A percentile compares a stretch with the other conserved stretches of the same genome.
Evolutionary conservation across 495 filamentous ascomycete species (phyloP).

Genomic region (Cercophora sp.): DNA sequence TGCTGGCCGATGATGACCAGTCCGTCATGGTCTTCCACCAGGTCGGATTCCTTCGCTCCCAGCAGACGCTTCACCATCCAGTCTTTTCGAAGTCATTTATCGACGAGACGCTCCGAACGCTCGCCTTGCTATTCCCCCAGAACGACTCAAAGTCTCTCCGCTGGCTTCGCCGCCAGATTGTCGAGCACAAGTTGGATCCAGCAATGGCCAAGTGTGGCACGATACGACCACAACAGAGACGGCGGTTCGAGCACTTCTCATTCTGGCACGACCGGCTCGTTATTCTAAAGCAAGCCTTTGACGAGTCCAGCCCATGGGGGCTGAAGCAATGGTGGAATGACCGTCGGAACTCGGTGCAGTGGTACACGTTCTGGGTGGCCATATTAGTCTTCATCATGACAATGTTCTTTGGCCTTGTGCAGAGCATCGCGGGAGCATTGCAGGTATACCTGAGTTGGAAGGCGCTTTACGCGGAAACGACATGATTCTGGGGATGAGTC

Average conservation of each 20-base stretch:
- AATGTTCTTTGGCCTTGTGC: slow-evolving; percentile 48
- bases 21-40: slow-evolving; percentile 42
- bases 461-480: not conserved
- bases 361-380: slow-evolving; percentile 56
- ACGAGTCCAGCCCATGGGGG: slow-evolving; percentile 44
- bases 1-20: slow-evolving; percentile 34
- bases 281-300: slow-evolving; percentile 49
- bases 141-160: slow-evolving; percentile 19
- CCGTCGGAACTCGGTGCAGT: slow-evolving; percentile 46
- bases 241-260: slow-evolving; percentile 36
- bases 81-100: slow-evolving; percentile 32
- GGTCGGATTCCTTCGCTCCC: slow-evolving; percentile 28
- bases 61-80: slow-evolving; percentile 4
- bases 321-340: slow-evolving; percentile 51
- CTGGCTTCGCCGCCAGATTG: slow-evolving; percentile 16
- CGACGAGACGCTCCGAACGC: slow-evolving; percentile 43
- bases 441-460: slow-evolving; percentile 35
- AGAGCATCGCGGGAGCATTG: slow-evolving; percentile 44
- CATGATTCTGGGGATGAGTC: no score
- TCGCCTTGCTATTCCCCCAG: slow-evolving; percentile 44
- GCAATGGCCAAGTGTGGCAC: not conserved
- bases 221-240: slow-evolving; percentile 31
- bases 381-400: slow-evolving; percentile 44
- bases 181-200: not conserved
- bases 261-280: slow-evolving; percentile 52